phyloP scores from a whole-genome alignment of 176 grass and related monocot genomes.

The Triticum turgidum region DNA sequence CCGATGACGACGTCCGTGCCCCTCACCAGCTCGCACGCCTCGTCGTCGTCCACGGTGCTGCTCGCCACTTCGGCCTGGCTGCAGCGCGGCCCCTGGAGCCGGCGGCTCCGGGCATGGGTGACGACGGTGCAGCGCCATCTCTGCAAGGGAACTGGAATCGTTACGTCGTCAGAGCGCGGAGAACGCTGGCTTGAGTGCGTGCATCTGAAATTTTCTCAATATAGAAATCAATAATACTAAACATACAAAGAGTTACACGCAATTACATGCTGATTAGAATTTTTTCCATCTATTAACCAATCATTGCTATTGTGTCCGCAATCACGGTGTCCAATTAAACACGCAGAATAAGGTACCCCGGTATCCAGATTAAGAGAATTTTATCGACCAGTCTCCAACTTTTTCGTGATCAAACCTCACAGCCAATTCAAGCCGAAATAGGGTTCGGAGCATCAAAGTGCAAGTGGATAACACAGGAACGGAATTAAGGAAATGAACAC shows the following conservation, averaged over 20 bases:
- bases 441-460: not conserved
- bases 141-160: slow-evolving; percentile 65
- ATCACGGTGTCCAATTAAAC: not conserved
- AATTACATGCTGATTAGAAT: no score
- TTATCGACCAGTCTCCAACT: not conserved
- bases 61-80: slow-evolving; percentile 36
- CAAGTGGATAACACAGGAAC: not conserved
- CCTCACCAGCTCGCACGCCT: slow-evolving; percentile 83
- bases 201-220: not conserved
- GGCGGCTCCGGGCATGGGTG: not conserved
- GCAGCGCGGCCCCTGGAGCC: not conserved
- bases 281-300: no score
- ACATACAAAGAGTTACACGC: no score
- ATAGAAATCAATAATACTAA: not conserved
- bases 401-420: not conserved
- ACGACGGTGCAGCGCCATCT: not conserved
- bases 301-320: not conserved
- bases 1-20: slow-evolving; percentile 74
- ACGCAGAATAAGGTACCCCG: not conserved
- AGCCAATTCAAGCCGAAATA: not conserved
- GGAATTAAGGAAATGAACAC: not conserved
- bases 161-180: slow-evolving; percentile 60
- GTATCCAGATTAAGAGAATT: no score
- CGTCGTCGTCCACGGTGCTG: slow-evolving; percentile 58
- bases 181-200: not conserved